Evolutionary conservation across 768 basidiomycete species (phyloP).

Genomic region (Lactifluus pinguis): DNA sequence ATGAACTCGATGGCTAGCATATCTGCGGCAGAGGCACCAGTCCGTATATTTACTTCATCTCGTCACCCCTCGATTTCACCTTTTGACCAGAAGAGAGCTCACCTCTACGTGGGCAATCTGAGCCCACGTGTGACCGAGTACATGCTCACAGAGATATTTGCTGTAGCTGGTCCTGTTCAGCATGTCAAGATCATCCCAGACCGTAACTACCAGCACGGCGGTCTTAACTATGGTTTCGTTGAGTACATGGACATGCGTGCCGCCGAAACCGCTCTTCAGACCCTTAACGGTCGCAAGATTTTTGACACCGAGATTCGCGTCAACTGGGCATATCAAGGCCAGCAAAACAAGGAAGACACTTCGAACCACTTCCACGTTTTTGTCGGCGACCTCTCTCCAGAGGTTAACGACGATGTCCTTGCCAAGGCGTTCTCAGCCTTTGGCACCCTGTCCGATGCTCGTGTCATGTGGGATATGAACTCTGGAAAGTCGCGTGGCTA

Average conservation of each 20-base stretch:
- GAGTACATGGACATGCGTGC: slow-evolving; percentile 99
- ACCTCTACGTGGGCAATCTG: slow-evolving; percentile 98
- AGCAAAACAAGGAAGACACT: slow-evolving; percentile 98
- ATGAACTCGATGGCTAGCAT: slow-evolving; percentile 70
- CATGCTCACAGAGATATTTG: slow-evolving; percentile 97
- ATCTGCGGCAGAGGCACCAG: slow-evolving; percentile 69
- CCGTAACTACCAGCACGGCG: slow-evolving; percentile 98
- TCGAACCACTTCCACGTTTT: slow-evolving; percentile 97
- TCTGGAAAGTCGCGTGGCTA: slow-evolving; percentile 98
- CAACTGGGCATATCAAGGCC: slow-evolving; percentile 99
- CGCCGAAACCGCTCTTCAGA: slow-evolving; percentile 97
- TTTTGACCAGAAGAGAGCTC: slow-evolving; percentile 66
- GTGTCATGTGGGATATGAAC: slow-evolving; percentile 99
- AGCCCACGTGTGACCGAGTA: slow-evolving; percentile 97
- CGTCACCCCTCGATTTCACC: slow-evolving; percentile 9
- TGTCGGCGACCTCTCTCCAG: slow-evolving; percentile 98
- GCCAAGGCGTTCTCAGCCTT: slow-evolving; percentile 96
- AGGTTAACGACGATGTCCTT: slow-evolving; percentile 96
- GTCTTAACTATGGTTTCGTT: slow-evolving; percentile 98
- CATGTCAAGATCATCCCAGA: slow-evolving; percentile 99
- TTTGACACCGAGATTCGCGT: slow-evolving; percentile 99
- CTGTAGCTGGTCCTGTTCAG: slow-evolving; percentile 93
- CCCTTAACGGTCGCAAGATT: slow-evolving; percentile 97
- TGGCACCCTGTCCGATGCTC: slow-evolving; percentile 91
- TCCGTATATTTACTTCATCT: slow-evolving; percentile 29